A percentile compares a stretch with the other conserved stretches of the same genome.
Conservation (phyloP, 192 early-diverging fungal genomes). For the Podila epigama region DNA sequence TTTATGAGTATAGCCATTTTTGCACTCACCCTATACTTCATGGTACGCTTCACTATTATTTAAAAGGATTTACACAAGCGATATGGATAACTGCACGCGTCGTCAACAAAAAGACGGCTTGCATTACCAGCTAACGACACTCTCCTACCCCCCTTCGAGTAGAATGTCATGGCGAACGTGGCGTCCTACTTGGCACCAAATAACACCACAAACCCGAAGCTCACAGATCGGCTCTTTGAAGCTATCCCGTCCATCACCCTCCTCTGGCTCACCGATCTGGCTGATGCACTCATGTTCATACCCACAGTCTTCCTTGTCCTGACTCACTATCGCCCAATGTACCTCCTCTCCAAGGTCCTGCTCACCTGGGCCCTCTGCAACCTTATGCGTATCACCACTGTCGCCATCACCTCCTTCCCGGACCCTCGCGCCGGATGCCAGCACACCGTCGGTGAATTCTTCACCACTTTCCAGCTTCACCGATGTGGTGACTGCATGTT, state of each 20-base stretch:
- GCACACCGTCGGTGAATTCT: slow-evolving; percentile 61
- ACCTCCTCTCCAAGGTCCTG: slow-evolving; percentile 60
- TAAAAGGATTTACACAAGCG: not conserved
- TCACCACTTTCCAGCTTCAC: slow-evolving; percentile 63
- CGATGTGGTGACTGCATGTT: slow-evolving; percentile 74
- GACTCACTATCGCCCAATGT: slow-evolving; percentile 60
- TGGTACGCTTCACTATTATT: slow-evolving; percentile 11
- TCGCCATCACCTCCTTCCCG: slow-evolving; percentile 72
- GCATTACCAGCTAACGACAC: not conserved
- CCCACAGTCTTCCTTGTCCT: slow-evolving; percentile 61
- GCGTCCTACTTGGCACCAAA: slow-evolving; percentile 62
- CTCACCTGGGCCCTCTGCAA: slow-evolving; percentile 62
- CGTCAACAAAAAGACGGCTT: not conserved
- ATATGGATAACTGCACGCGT: not conserved
- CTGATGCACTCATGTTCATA: slow-evolving; percentile 62
- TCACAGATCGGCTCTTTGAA: slow-evolving; percentile 63
- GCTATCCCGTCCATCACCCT: slow-evolving; percentile 60
- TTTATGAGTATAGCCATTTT: slow-evolving; percentile 19
- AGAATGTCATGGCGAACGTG: slow-evolving; percentile 72
- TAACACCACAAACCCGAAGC: slow-evolving; percentile 28
- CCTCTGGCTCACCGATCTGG: slow-evolving; percentile 69
- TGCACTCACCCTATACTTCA: slow-evolving; percentile 35
- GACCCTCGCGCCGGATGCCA: slow-evolving; percentile 67
- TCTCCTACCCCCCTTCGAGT: not conserved
- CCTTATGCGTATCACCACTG: slow-evolving; percentile 65